Evolutionary conservation across 768 basidiomycete genomes (phyloP), one percentile per base, ranked within the genome.

Genomic region (Mycena kentingensis): DNA sequence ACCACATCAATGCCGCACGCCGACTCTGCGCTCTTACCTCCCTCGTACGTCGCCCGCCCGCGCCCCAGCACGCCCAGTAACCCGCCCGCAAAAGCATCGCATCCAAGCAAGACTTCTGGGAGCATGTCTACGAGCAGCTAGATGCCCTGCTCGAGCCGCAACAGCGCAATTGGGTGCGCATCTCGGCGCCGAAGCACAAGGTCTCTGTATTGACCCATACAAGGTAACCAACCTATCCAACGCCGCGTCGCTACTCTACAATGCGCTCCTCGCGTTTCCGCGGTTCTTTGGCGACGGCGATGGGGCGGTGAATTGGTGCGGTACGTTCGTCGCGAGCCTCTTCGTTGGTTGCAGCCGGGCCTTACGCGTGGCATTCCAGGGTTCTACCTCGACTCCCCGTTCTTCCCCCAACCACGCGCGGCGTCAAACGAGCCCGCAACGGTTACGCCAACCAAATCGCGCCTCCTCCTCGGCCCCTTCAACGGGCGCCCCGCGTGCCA

Each of bases 401-500:
- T 88, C 43, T 89, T 88, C 66, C 88, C 88, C 21, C 54, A 37
- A 37, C 68, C 82, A 63, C 62, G 69, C n/a, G 49, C 46, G 64
- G 60, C 56, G 57, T 16, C 54, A 45, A 46, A 46, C 56, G 36
- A 44, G 54, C 46, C 28, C 57, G 32, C 59, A 41, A 19, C 27
- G 27, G 42, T 32, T 54, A 57, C 49, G 49, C 58, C 44, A 38
- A 60, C 47, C 61, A 65, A 47, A 36, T 55, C 51, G 29, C 65
- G 70, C 5, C 70, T 95, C 8, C 70, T 92, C 36, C 73, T 94
- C 5, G 93, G 87, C 1, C 93, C 93, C 0, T 97, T 95, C 70
- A 87, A 84, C 60, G 94, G 94, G 46, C 89, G 88, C 60, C 95
- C 94, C 2, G 95, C 95, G 0, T 98, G 95, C 67, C 88, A 91